Conservation (phyloP, 805 yeast genomes). For the Teunomyces stri region DNA sequence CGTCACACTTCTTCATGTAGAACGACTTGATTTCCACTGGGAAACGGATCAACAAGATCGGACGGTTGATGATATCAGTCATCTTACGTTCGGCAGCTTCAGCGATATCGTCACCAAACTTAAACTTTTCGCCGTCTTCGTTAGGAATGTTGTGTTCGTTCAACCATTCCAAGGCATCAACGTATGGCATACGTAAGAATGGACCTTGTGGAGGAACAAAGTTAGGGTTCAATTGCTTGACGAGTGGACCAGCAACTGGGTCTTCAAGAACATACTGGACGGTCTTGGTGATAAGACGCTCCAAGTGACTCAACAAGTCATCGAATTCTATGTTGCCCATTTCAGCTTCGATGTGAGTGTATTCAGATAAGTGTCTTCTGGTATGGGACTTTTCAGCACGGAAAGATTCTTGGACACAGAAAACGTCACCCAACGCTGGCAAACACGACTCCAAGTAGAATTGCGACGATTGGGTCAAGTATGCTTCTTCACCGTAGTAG, state of each 20-base stretch:
- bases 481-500: constrained; percentile 97
- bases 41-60: constrained; percentile 89
- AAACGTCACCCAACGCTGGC: constrained; percentile 96
- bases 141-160: constrained; percentile 91
- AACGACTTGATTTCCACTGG: constrained; percentile 97
- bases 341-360: constrained; percentile 96
- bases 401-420: constrained; percentile 96
- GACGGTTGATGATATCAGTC: constrained; percentile 93
- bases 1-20: constrained; percentile 92
- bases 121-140: constrained; percentile 91
- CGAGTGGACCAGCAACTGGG: constrained; percentile 87
- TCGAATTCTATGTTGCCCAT: constrained; percentile 85
- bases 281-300: constrained; percentile 65
- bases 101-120: constrained; percentile 98
- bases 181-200: constrained; percentile 87
- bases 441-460: constrained; percentile 93
- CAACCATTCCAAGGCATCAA: constrained; percentile 91
- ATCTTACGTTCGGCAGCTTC: constrained; percentile 99
- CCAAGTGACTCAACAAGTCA: constrained; percentile 82
- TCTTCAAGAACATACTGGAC: constrained; percentile 80
- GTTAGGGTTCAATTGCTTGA: constrained; percentile 88
- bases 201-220: constrained; percentile 82
- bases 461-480: constrained; percentile 94
- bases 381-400: constrained; percentile 99
- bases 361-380: constrained; percentile 95